Evolutionary conservation across 2,329 filamentous ascomycete species (phyloP), one percentile per base, ranked within the genome.

Genomic region (Septoria linicola): DNA sequence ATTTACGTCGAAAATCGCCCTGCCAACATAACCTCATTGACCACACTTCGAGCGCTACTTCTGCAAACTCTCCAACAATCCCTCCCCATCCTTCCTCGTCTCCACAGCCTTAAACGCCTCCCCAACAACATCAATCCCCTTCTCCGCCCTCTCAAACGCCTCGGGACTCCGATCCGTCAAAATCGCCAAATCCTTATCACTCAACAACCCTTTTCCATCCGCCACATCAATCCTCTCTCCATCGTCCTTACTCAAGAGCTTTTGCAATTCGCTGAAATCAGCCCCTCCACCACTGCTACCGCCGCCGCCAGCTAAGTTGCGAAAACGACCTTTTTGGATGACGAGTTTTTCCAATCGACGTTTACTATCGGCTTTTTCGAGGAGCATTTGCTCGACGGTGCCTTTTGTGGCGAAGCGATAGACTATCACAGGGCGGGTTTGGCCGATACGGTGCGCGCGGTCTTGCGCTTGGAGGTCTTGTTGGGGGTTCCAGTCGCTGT

Each of bases 381-480:
- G 80, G 0, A 97, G 77, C 4, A 84, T 84, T 64, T 96, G 89
- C 67, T 99, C 93, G 0, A 99, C 89, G 0, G 93, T 97, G 7
- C 87, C 88, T 63, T 91, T 90, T 0, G 93, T 99, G 0, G 93
- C 92, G 27, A 99, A 84, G 1, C 93, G 86, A 70, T 95, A 99
- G 0, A 99, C 87, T 16, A 99, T 83, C 1, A 99, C 93, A 0
- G 93, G 93, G 2, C 85, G 80, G 0, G 85, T 96, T 69, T 99
- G 93, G 0, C 93, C 93, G 57, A 99, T 97, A 10, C 93, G 83
- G 67, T 99, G 93, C 0, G 89, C 90, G 4, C 93, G 88, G 65
- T 99, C 93, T 70, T 97, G 93, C 0, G 93, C 93, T 66, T 99
- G 93, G 0, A 99, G 77, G 68, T 99, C 93, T 66, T 96, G 92